Percentiles rank a stretch among this genome's conserved stretches.
These are phyloP conservation scores for Pythium sp. DNA, from an alignment of 352 stramenopile species.

Conservation along the genomic window DNA sequence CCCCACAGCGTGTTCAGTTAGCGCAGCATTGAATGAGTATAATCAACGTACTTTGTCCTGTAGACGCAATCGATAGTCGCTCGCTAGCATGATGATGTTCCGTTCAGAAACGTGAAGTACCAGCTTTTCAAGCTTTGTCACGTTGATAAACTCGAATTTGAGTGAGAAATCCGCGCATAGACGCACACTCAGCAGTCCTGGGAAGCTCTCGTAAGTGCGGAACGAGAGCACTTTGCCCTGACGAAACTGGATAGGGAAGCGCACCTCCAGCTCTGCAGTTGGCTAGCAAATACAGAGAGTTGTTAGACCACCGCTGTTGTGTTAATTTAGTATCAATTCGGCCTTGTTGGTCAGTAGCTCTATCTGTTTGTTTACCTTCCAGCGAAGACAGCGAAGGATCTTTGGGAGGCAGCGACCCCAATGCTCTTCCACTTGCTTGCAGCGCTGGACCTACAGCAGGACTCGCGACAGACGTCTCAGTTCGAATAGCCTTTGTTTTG, in stretches of 20 bases:
- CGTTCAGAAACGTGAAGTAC: constrained; percentile 13
- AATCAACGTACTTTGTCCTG: constrained; percentile 9
- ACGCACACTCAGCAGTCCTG: constrained; percentile 27
- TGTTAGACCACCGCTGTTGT: too few relatives aligned
- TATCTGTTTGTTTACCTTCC: constrained; percentile 14
- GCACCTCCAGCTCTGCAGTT: constrained; percentile 14
- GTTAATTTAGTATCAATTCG: too few relatives aligned
- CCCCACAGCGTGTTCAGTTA: neutral
- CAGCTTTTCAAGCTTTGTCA: constrained; percentile 9
- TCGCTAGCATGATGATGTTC: constrained; percentile 15
- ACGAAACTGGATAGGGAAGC: constrained; percentile 33
- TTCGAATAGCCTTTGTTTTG: neutral
- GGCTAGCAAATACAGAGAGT: neutral
- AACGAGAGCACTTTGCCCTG: constrained; percentile 32
- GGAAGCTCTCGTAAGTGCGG: constrained; percentile 31
- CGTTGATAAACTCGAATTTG: constrained; percentile 24
- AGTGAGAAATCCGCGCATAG: constrained; percentile 28
- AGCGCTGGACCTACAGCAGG: constrained; percentile 22
- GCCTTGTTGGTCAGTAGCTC: too few relatives aligned
- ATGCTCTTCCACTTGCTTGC: constrained; percentile 21
- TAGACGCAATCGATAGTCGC: constrained; percentile 19
- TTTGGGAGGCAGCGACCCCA: constrained; percentile 22
- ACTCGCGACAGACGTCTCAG: neutral
- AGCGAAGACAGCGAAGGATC: constrained; percentile 22
- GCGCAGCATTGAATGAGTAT: neutral